Conservation (phyloP, 140 eudicot species). For the Flaveria floridana region DNA sequence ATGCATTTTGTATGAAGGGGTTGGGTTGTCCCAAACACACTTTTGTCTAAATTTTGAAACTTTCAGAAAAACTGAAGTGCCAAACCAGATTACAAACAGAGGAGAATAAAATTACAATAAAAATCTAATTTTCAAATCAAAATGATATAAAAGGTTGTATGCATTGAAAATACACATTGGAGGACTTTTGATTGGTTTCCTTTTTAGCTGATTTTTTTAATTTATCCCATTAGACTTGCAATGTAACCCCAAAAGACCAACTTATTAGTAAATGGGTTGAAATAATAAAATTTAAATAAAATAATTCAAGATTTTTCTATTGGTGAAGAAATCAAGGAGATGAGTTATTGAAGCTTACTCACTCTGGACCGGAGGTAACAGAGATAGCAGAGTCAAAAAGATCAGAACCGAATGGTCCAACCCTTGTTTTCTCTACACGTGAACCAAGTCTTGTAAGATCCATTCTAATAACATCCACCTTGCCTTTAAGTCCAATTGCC, state of each 20-base stretch:
- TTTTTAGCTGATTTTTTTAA: not conserved
- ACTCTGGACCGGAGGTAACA: constrained; percentile 78
- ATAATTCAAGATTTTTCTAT: not conserved
- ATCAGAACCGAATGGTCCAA: constrained; percentile 78
- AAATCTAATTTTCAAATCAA: not conserved
- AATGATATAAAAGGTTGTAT: not conserved
- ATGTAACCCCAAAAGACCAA: not conserved
- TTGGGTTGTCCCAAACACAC: not conserved
- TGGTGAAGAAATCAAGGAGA: constrained; percentile 16
- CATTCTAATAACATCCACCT: constrained; percentile 53
- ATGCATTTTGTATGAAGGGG: not conserved
- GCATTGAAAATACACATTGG: not conserved
- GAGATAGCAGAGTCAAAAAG: constrained; percentile 89
- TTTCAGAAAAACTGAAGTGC: not conserved
- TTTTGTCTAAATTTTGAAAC: not conserved
- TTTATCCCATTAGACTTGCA: not conserved
- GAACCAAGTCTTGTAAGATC: constrained; percentile 68
- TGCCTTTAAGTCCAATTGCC: constrained; percentile 58
- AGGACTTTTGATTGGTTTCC: not conserved
- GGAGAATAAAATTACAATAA: not conserved
- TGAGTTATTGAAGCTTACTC: constrained; percentile 74
- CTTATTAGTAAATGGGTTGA: not conserved
- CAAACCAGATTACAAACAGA: not conserved
- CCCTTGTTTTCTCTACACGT: constrained; percentile 66
- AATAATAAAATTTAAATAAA: not conserved